Evolutionary conservation across 768 basidiomycete genomes (phyloP).

Genomic region (Lactifluus subvellereus): DNA sequence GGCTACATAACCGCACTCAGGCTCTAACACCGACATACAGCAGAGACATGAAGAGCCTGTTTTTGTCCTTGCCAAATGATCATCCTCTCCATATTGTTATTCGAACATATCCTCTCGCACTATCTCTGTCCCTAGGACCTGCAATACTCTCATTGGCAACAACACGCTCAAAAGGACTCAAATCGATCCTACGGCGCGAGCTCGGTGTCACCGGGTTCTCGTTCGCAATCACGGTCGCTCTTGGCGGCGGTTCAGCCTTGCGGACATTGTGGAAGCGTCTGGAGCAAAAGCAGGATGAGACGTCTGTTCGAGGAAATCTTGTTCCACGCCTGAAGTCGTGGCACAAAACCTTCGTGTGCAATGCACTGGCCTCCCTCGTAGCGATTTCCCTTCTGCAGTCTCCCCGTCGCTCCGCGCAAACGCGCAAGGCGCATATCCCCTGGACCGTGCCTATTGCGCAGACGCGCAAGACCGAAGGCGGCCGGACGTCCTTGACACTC

Average conservation of each 20-base stretch:
- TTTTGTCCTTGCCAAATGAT: slow-evolving; percentile 25
- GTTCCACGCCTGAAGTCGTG: slow-evolving; percentile 28
- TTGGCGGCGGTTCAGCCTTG: slow-evolving; percentile 59
- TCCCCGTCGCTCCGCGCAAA: slow-evolving; percentile 34
- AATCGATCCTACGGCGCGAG: slow-evolving; percentile 49
- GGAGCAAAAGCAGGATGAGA: slow-evolving; percentile 19
- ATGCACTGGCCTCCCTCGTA: slow-evolving; percentile 50
- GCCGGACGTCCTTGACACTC: slow-evolving; percentile 47
- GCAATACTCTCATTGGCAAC: slow-evolving; percentile 49
- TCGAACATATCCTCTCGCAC: slow-evolving; percentile 60
- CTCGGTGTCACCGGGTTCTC: slow-evolving; percentile 61
- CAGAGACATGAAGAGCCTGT: background rate
- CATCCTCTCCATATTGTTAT: slow-evolving; percentile 56
- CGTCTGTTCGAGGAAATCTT: background rate
- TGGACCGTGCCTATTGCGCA: slow-evolving; percentile 23
- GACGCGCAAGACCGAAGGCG: background rate
- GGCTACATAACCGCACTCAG: too few species aligned
- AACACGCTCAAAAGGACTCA: slow-evolving; percentile 25
- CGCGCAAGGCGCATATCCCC: slow-evolving; percentile 29
- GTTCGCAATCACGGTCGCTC: slow-evolving; percentile 55
- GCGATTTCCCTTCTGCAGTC: slow-evolving; percentile 54
- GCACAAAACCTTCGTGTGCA: slow-evolving; percentile 54
- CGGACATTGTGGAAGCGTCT: slow-evolving; percentile 39
- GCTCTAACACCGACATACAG: background rate
- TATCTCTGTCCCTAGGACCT: slow-evolving; percentile 64